Evolutionary conservation across 306 rosid genomes (phyloP), one percentile per base, ranked within the genome.

Genomic region (Adenanthera pavonina): DNA sequence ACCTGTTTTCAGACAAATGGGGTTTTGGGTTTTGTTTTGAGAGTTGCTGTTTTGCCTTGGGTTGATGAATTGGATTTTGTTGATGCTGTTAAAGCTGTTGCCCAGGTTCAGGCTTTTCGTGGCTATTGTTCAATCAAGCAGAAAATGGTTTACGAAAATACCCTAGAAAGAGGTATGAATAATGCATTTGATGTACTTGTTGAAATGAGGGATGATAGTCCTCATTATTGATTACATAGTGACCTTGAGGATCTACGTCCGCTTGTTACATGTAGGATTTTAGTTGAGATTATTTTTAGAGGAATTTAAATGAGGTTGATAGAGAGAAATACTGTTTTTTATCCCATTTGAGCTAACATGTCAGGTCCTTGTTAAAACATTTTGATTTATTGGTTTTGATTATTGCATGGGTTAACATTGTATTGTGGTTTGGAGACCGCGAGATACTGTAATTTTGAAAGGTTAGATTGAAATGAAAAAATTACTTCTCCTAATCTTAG

Each of bases 31-130:
- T 88, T 88, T 69, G 80, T 88, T 17, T 13, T 36, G 30, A 47
- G 74, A 3, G 85, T 62, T 46, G 85, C 89, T 10, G 84, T 85
- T 78, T 78, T 17, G 9, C 87, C 84, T 0, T 85, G 72, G 84
- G 84, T 87, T 33, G 84, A 81, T n/a, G 13, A 11, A 13, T 16
- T 76, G 1, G 73, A 83, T 30, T 76, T 80, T 48, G 78, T 72
- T 25, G 82, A 69, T 47, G 89, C 87, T 0, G 72, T 77, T 69
- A 69, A 60, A 2, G 35, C 48, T 11, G 83, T 69, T 49, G 88
- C 88, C 0, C 79, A 82, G 43, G 35, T 83, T 82, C 84, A 85
- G 43, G 85, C 87, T 40, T 88, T 82, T 80, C 87, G 90, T 1
- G 11, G 30, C 6, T 88, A 61, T 69, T 67, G 35, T 30, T 72